Conservation (phyloP, 352 stramenopile species). For the Pilasporangium apinafurcum region DNA sequence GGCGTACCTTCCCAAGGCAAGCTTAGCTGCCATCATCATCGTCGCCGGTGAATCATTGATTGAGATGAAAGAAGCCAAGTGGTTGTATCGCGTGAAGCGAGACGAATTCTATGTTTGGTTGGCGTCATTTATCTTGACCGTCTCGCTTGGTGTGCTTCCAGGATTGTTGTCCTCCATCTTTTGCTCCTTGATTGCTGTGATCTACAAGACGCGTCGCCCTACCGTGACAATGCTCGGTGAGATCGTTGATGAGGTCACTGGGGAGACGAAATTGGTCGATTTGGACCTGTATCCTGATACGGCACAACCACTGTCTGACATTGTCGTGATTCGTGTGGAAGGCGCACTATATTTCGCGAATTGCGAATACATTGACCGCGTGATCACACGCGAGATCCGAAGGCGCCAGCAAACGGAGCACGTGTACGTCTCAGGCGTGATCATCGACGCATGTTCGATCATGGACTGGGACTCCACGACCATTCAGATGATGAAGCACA, state of each 20-base stretch:
- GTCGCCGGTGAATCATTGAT: conserved; percentile 85
- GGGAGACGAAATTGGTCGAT: conserved; percentile 35
- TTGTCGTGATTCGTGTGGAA: conserved; percentile 47
- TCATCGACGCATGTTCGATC: conserved; percentile 70
- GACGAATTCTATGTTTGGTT: conserved; percentile 63
- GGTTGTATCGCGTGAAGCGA: conserved; percentile 65
- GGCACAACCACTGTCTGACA: conserved; percentile 26
- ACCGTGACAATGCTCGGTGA: conserved; percentile 40
- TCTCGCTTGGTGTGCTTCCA: conserved; percentile 35
- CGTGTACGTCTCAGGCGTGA: conserved; percentile 41
- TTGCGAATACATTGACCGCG: conserved; percentile 49
- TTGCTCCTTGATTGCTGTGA: conserved; percentile 44
- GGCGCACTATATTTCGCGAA: conserved; percentile 59
- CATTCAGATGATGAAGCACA: conserved; percentile 83
- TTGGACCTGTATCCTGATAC: conserved; percentile 33
- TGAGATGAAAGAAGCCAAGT: conserved; percentile 77
- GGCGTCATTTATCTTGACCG: conserved; percentile 45
- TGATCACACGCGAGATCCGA: conserved; percentile 38
- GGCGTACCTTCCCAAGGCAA: conserved; percentile 81
- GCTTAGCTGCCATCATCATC: conserved; percentile 85
- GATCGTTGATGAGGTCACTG: conserved; percentile 19
- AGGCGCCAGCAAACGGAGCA: conserved; percentile 29
- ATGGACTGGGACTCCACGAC: conserved; percentile 84
- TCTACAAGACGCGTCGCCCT: conserved; percentile 50
- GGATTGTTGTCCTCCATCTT: conserved; percentile 48